Evolutionary conservation across 345 rosid genomes (phyloP).

Genomic region (Arabidopsis thaliana): DNA sequence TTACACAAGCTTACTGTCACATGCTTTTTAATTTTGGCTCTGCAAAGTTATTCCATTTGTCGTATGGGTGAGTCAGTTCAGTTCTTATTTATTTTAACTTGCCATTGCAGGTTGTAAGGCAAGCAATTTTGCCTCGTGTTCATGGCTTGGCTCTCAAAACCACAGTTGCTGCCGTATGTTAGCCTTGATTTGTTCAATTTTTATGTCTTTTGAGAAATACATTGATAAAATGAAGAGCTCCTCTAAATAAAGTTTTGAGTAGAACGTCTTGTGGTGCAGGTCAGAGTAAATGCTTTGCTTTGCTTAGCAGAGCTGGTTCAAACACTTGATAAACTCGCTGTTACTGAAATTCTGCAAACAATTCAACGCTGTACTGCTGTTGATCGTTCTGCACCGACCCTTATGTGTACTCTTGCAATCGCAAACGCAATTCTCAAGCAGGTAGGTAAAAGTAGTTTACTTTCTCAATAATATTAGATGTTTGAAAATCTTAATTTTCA

Average conservation of each 20-base stretch:
- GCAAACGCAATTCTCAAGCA: constrained; percentile 89
- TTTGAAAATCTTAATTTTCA: not conserved
- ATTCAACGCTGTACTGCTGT: constrained; percentile 94
- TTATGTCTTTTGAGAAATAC: not conserved
- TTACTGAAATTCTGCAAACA: constrained; percentile 79
- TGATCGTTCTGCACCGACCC: constrained; percentile 93
- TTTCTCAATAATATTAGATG: not conserved
- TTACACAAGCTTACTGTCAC: constrained; percentile 23
- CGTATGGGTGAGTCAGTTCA: not conserved
- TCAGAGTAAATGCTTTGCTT: constrained; percentile 89
- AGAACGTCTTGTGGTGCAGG: constrained; percentile 54
- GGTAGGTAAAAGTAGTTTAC: constrained; percentile 47
- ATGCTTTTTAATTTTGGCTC: constrained; percentile 12
- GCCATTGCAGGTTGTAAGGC: constrained; percentile 80
- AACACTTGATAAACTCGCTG: constrained; percentile 73
- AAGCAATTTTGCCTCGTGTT: constrained; percentile 90
- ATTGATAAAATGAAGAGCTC: constrained; percentile 16
- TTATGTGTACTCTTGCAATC: constrained; percentile 93
- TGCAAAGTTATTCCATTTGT: constrained; percentile 7
- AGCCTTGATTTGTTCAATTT: constrained; percentile 27
- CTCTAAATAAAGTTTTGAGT: constrained; percentile 12
- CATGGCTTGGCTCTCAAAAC: constrained; percentile 97
- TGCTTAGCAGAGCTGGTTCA: constrained; percentile 83
- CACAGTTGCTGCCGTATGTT: constrained; percentile 93
- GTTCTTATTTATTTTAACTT: constrained; percentile 23